A percentile compares a stretch with the other conserved stretches of the same genome.
Conservation (phyloP, 1,284 basidiomycete species). For the Testicularia cyperi region DNA sequence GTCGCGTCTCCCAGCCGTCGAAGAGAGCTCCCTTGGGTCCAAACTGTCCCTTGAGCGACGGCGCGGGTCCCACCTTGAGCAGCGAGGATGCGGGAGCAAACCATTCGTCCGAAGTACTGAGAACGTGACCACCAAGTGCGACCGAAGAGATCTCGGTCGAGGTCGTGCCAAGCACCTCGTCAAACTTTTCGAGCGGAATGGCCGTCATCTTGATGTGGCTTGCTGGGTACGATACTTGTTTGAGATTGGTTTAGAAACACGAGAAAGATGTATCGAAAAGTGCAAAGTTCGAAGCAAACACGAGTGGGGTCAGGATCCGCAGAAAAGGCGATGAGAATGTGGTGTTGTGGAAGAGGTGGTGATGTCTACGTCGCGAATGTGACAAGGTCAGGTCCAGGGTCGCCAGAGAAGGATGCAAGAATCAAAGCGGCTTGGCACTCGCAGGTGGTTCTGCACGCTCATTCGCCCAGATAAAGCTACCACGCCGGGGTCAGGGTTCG, state of each 20-base stretch:
- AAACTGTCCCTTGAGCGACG: slow-evolving; percentile 79
- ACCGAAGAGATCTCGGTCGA: slow-evolving; percentile 79
- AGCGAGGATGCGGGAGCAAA: slow-evolving; percentile 85
- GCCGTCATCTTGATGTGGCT: slow-evolving; percentile 19
- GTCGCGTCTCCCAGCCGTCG: slow-evolving; percentile 88
- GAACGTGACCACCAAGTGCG: slow-evolving; percentile 75
- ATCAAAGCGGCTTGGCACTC: too few relatives aligned
- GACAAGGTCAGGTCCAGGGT: too few relatives aligned
- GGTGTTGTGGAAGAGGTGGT: too few relatives aligned
- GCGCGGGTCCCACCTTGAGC: slow-evolving; percentile 65
- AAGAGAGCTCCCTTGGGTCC: slow-evolving; percentile 92
- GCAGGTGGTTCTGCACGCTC: too few relatives aligned
- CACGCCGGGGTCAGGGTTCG: too few relatives aligned
- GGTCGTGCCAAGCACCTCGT: slow-evolving; percentile 32
- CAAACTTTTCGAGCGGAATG: slow-evolving; percentile 32
- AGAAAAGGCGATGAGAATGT: too few relatives aligned
- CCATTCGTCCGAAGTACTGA: slow-evolving; percentile 88
- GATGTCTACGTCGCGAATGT: too few relatives aligned
- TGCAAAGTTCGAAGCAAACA: too few relatives aligned
- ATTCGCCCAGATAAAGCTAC: too few relatives aligned
- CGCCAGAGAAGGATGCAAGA: too few relatives aligned
- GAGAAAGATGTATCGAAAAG: not conserved
- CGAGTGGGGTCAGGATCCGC: too few relatives aligned
- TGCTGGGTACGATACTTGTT: too few relatives aligned
- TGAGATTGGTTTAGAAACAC: not conserved